A percentile compares a stretch with the other conserved stretches of the same genome.
phyloP scores from a whole-genome alignment of 176 grass and related monocot species.

The Raddia distichophylla region DNA sequence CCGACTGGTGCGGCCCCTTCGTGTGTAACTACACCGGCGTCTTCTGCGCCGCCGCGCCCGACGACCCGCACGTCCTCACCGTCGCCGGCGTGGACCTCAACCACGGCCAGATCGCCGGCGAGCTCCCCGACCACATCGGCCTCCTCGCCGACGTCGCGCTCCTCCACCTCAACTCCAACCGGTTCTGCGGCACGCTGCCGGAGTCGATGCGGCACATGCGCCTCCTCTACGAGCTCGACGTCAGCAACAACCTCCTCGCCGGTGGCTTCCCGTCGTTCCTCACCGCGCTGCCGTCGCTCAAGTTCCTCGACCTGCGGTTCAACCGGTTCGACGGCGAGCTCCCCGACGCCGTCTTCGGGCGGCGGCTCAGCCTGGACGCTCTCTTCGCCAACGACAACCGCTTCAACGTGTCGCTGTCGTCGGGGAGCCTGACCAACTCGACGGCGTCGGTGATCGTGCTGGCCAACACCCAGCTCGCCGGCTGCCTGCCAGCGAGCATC shows the following conservation, averaged over 20 bases:
- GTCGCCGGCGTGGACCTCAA: slow-evolving; percentile 81
- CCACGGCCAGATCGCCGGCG: slow-evolving; percentile 54
- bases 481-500: slow-evolving; percentile 73
- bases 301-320: slow-evolving; percentile 75
- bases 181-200: slow-evolving; percentile 61
- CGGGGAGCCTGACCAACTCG: slow-evolving; percentile 62
- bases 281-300: slow-evolving; percentile 62
- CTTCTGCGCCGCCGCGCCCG: slow-evolving; percentile 66
- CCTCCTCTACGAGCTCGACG: slow-evolving; percentile 78
- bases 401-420: slow-evolving; percentile 67
- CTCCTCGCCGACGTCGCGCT: slow-evolving; percentile 72
- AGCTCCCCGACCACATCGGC: slow-evolving; percentile 62
- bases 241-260: slow-evolving; percentile 77
- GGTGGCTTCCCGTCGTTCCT: slow-evolving; percentile 71
- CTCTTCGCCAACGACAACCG: slow-evolving; percentile 85
- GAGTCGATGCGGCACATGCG: slow-evolving; percentile 58
- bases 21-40: slow-evolving; percentile 92
- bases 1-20: slow-evolving; percentile 68
- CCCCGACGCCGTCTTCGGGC: slow-evolving; percentile 62
- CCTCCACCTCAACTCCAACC: slow-evolving; percentile 84
- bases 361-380: slow-evolving; percentile 64
- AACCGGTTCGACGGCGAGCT: slow-evolving; percentile 71
- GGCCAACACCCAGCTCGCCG: slow-evolving; percentile 68
- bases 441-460: slow-evolving; percentile 84
- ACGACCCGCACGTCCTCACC: slow-evolving; percentile 71